phyloP scores from a whole-genome alignment of 2,329 filamentous ascomycete genomes.

The Remersonia thermophila region DNA sequence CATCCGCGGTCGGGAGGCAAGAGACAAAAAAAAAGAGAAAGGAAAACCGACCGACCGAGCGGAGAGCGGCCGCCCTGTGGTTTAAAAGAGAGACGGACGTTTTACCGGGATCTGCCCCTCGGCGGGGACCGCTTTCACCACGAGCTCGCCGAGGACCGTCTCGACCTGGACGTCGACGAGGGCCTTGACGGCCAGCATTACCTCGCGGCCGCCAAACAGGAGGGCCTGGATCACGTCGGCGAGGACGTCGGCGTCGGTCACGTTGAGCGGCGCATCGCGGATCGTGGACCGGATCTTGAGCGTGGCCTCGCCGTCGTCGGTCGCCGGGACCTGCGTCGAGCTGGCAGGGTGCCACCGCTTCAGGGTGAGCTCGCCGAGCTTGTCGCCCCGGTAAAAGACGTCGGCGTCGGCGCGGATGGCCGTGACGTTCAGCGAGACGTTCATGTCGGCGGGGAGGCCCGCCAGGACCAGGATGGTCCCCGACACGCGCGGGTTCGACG shows the following conservation, averaged over 20 bases:
- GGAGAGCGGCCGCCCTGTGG: too few relatives aligned
- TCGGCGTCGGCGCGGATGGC: constrained; percentile 65
- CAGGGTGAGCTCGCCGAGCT: constrained; percentile 72
- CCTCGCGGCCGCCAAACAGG: constrained; percentile 57
- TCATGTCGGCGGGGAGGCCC: constrained; percentile 70
- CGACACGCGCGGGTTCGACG: constrained; percentile 65
- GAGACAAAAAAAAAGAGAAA: too few relatives aligned
- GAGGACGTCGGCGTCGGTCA: constrained; percentile 71
- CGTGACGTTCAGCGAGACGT: constrained; percentile 69
- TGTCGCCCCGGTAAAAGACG: constrained; percentile 63
- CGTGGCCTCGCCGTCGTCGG: constrained; percentile 43
- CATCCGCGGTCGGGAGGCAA: too few relatives aligned
- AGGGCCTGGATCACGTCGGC: constrained; percentile 69
- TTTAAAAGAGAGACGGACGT: constrained; percentile 64
- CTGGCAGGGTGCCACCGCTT: constrained; percentile 73
- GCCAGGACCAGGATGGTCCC: constrained; percentile 72
- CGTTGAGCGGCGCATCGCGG: constrained; percentile 65
- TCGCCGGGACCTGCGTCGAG: constrained; percentile 54
- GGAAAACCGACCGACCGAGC: too few relatives aligned
- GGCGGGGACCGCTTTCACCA: constrained; percentile 72
- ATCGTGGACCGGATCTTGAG: constrained; percentile 68
- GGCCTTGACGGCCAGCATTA: constrained; percentile 66
- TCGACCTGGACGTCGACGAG: constrained; percentile 70
- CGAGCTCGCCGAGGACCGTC: constrained; percentile 70
- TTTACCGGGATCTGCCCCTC: constrained; percentile 82